Evolutionary conservation across 1,284 basidiomycete species (phyloP).

Genomic region (Sphaerobolus stellatus): DNA sequence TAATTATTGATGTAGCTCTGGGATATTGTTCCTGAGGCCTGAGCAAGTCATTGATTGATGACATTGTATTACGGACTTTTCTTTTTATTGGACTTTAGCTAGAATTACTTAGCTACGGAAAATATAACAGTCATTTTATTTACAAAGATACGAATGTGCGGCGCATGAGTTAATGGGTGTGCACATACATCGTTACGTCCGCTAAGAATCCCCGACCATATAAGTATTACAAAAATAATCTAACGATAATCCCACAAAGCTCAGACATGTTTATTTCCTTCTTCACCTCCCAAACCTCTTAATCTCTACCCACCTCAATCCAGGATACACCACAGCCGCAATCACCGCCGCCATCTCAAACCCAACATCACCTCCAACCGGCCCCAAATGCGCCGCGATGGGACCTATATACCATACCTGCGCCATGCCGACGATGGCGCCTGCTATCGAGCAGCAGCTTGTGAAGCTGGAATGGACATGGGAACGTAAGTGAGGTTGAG

Average conservation of each 20-base stretch:
- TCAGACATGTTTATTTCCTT: too few relatives aligned
- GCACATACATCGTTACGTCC: too few relatives aligned
- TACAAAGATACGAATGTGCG: too few relatives aligned
- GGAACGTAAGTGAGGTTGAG: background rate
- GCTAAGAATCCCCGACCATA: too few relatives aligned
- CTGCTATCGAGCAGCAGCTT: slow-evolving; percentile 45
- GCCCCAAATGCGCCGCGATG: slow-evolving; percentile 42
- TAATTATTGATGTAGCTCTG: background rate
- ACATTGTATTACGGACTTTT: too few relatives aligned
- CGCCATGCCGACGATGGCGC: slow-evolving; percentile 52
- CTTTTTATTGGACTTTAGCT: too few relatives aligned
- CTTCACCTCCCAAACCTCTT: background rate
- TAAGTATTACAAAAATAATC: too few relatives aligned
- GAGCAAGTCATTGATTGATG: too few relatives aligned
- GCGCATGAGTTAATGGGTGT: too few relatives aligned
- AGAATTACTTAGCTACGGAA: too few relatives aligned
- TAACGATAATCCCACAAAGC: too few relatives aligned
- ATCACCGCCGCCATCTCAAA: slow-evolving; percentile 55
- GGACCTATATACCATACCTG: slow-evolving; percentile 55
- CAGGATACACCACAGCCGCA: slow-evolving; percentile 40
- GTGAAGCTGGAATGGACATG: slow-evolving; percentile 49
- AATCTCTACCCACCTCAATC: slow-evolving; percentile 46
- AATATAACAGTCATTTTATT: too few relatives aligned
- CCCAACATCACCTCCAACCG: slow-evolving; percentile 52
- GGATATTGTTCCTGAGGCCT: background rate